Evolutionary conservation across 2,329 filamentous ascomycete species (phyloP), one percentile per base, ranked within the genome.

Genomic region (Aspergillus fumigatiaffinis): DNA sequence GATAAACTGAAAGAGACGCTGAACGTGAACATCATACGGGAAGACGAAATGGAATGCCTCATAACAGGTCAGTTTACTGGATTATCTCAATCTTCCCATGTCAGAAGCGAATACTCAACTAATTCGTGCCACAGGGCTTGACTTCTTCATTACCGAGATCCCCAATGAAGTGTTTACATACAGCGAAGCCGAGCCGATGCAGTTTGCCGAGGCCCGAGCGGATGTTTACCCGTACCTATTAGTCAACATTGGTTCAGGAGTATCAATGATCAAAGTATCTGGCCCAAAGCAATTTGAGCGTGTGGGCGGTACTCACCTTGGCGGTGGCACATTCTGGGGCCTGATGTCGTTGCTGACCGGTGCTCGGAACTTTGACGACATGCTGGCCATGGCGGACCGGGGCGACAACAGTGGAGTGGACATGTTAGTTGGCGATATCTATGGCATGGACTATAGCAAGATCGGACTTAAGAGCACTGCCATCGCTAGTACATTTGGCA

Each of bases 141-240:
- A 99, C 73, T 99, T 97, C 79, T 97, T 99, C 81, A 97, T 97
- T 71, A 96, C 91, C 63, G 92, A 97, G 73, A 97, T 99, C 58
- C 94, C 94, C 21, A 87, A 89, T 65, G 94, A 99, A 76, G 93
- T 99, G 54, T 99, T 99, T 71, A 97, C 92, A 21, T 97, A 97
- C 76, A 92, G 89, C 71, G 93, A 96, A 73, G 84, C 85, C 35
- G 88, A 94, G 66, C 92, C 92, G 4, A 96, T 97, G 89, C 85
- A 91, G 68, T 97, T 96, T 71, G 86, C 88, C 63, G 85, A 88
- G 59, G 86, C 91, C 1, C 81, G 82, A 48, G 80, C 86, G n/a
- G 87, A 93, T 64, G 91, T 96, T 58, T 97, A 99, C 73, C 94
- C 94, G 2, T 99, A 99, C 72, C 86, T 99, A 47, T 86, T 99